A percentile compares a stretch with the other conserved stretches of the same genome.
Evolutionary conservation across 352 stramenopile genomes (phyloP).

Genomic region (Lagenidium giganteum): DNA sequence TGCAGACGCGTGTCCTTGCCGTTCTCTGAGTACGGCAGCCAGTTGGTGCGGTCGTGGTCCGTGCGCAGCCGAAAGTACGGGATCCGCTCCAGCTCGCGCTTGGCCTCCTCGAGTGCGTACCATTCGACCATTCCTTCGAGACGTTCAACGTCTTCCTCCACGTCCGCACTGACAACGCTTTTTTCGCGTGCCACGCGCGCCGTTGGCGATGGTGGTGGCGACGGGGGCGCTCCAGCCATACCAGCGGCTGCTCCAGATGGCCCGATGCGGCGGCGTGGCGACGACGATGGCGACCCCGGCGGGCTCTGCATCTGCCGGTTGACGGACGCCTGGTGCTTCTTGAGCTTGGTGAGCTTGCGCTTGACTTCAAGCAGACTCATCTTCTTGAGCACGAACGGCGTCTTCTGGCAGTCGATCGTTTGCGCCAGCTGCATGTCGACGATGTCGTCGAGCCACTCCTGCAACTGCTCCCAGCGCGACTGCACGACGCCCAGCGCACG

Average conservation of each 20-base stretch:
- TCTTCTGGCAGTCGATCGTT: slow-evolving; percentile 58
- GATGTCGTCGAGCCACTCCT: slow-evolving; percentile 61
- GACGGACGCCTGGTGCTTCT: slow-evolving; percentile 5
- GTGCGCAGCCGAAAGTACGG: slow-evolving; percentile 59
- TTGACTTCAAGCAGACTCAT: slow-evolving; percentile 38
- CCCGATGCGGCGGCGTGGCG: background rate
- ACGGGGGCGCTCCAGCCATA: background rate
- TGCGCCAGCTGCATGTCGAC: slow-evolving; percentile 57
- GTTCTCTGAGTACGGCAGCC: slow-evolving; percentile 38
- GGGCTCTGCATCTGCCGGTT: slow-evolving; percentile 4
- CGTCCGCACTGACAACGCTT: background rate
- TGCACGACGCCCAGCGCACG: slow-evolving; percentile 42
- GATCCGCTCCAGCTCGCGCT: slow-evolving; percentile 58
- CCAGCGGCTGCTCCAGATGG: background rate
- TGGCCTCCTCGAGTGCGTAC: slow-evolving; percentile 68
- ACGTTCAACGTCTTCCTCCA: slow-evolving; percentile 31
- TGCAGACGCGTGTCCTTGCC: slow-evolving; percentile 51
- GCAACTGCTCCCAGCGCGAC: slow-evolving; percentile 50
- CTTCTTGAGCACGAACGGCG: slow-evolving; percentile 65
- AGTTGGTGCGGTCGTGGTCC: slow-evolving; percentile 45
- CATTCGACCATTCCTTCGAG: slow-evolving; percentile 64
- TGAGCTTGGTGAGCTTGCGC: slow-evolving; percentile 11
- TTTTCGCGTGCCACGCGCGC: background rate
- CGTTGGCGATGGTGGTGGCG: slow-evolving; percentile 4
- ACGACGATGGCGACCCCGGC: slow-evolving; percentile 4